These are phyloP conservation scores for Colletotrichum lini DNA, from an alignment of 2,329 filamentous ascomycete species.

Conservation along the genomic window DNA sequence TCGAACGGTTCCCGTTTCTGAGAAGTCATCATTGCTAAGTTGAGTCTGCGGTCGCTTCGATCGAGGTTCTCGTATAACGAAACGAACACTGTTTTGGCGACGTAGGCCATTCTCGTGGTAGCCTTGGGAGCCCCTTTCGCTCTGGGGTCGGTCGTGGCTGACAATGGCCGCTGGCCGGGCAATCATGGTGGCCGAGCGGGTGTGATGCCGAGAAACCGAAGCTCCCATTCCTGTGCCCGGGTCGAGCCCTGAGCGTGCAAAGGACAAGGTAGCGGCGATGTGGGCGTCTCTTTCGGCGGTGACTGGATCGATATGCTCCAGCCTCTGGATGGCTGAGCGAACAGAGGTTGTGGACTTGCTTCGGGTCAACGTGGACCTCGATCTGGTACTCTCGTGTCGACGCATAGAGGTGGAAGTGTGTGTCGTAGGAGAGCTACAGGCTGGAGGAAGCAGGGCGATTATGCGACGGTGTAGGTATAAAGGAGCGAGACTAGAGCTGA, in stretches of 20 bases:
- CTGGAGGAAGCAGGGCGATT: background rate
- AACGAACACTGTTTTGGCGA: conserved; percentile 70
- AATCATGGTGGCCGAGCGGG: background rate
- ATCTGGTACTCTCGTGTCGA: conserved; percentile 63
- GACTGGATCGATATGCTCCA: conserved; percentile 65
- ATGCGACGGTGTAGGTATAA: conserved; percentile 29
- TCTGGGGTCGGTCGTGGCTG: conserved; percentile 36
- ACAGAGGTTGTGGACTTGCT: conserved; percentile 65
- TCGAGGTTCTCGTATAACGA: conserved; percentile 52
- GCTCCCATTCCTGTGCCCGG: conserved; percentile 53
- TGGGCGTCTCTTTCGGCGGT: conserved; percentile 72
- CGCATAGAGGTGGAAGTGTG: conserved; percentile 56
- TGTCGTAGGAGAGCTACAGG: conserved; percentile 9
- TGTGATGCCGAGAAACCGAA: conserved; percentile 27
- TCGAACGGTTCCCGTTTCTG: conserved; percentile 3
- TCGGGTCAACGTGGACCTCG: conserved; percentile 60
- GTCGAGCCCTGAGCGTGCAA: conserved; percentile 64
- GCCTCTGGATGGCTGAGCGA: conserved; percentile 55
- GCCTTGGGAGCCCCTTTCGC: conserved; percentile 35
- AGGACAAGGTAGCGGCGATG: conserved; percentile 74
- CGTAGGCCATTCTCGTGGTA: conserved; percentile 47
- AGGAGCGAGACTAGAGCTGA: conserved; percentile 29
- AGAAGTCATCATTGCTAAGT: background rate
- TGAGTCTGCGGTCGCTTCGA: background rate
- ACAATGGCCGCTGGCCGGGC: background rate